Base-by-base conservation (phyloP, 148 eudicot species). In the Chenopodium berlandieri region DNA sequence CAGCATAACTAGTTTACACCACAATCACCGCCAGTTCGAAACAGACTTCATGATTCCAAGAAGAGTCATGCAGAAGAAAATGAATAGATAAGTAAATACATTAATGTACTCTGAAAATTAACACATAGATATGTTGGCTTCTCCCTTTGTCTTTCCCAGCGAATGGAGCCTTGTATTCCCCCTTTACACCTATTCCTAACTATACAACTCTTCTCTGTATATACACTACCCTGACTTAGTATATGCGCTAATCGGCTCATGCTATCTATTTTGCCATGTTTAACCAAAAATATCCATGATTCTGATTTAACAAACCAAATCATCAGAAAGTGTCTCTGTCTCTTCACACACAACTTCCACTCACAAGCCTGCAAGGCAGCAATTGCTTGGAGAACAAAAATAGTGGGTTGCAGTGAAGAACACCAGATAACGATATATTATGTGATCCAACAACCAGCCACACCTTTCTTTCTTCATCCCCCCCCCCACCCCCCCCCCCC, bases 81-180 rank as follows among this genome's bases (percentile, higher is more conserved):
- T 27, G 37, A 67, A 67, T 67, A 14, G 13, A 67, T 1, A 67
- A 67, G 71, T 67, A 67, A 48, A 23, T 6, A 48, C 19, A 74
- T 52, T 2, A 14, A 56, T 56, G 31, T 27, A 48, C 72, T 77
- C 9, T 7, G 23, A 22, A 13, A 22, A 64, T 60, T 62, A 64
- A 64, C 32, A 27, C 52, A 71, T 31, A 22, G 13, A 22, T 65
- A 50, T 75, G 31, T 73, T 75, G 75, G 80, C 77, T 77, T 73
- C 67, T 80, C 78, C 79, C 16, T 37, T 34, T 25, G 19, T 56
- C 20, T 74, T 56, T 37, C 62, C 31, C 58, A 2, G n/a, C 75
- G 73, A 74, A 79, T 47, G 67, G 78, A 82, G 79, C 76, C 90
- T 88, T 77, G 90, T 87, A 86, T 86, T 82, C 81, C 73, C 77